These are phyloP conservation scores for Starmerella floris DNA, from an alignment of 805 yeast genomes.

Conservation along the genomic window DNA sequence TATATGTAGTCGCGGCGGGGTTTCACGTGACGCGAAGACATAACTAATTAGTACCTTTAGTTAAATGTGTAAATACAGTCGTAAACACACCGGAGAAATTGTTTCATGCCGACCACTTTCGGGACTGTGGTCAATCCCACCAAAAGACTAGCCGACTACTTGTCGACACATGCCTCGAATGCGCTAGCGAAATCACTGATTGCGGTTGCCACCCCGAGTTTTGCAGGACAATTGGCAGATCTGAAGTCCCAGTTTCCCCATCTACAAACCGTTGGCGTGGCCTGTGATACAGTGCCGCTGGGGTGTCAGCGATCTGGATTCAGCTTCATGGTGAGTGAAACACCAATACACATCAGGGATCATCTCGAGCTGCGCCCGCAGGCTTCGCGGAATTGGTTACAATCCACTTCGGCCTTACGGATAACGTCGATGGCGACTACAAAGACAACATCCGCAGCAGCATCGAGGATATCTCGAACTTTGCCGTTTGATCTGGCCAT, in stretches of 20 bases:
- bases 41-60: too few species aligned
- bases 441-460: slow-evolving; percentile 1
- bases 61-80: too few species aligned
- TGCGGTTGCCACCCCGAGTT: slow-evolving; percentile 27
- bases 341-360: slow-evolving; percentile 19
- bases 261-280: slow-evolving; percentile 23
- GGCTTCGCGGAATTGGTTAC: slow-evolving; percentile 12
- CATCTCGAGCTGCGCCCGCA: slow-evolving; percentile 1
- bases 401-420: slow-evolving; percentile 14
- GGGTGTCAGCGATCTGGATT: slow-evolving; percentile 26
- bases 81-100: too few species aligned
- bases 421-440: slow-evolving; percentile 10
- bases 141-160: slow-evolving; percentile 14
- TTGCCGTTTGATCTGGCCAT: slow-evolving; percentile 18
- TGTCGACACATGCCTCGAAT: slow-evolving; percentile 18
- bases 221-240: slow-evolving; percentile 23
- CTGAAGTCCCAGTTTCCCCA: slow-evolving; percentile 15
- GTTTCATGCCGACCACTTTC: slow-evolving; percentile 7
- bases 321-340: slow-evolving; percentile 19
- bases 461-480: neutral
- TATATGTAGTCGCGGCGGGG: too few species aligned
- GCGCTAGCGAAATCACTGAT: slow-evolving; percentile 20
- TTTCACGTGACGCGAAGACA: too few species aligned
- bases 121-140: slow-evolving; percentile 22
- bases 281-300: slow-evolving; percentile 26